phyloP scores from a whole-genome alignment of 2,329 filamentous ascomycete species.

The Phialophora verrucosa region DNA sequence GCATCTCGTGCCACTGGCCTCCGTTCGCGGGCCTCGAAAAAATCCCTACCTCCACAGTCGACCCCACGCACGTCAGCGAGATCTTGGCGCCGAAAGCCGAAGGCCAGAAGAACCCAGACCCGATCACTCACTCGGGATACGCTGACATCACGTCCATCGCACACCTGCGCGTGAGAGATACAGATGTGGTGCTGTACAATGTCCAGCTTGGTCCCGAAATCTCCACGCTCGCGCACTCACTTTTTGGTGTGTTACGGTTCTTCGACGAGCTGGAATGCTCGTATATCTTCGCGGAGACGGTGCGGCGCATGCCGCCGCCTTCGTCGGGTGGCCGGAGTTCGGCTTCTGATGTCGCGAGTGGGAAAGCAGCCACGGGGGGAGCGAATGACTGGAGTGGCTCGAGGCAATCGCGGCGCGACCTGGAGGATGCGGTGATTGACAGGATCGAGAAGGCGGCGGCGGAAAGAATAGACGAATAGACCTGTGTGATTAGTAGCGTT shows the following conservation, averaged over 20 bases:
- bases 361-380: slow-evolving; percentile 48
- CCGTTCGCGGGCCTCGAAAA: slow-evolving; percentile 37
- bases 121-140: slow-evolving; percentile 14
- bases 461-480: slow-evolving; percentile 29
- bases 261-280: slow-evolving; percentile 80
- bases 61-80: neutral
- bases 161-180: neutral
- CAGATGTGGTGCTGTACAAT: slow-evolving; percentile 61
- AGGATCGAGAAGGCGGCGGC: slow-evolving; percentile 75
- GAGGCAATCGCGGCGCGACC: slow-evolving; percentile 49
- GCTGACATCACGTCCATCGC: slow-evolving; percentile 17
- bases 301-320: slow-evolving; percentile 46
- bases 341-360: neutral
- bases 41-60: neutral
- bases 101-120: neutral
- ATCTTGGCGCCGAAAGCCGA: neutral
- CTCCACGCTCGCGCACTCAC: slow-evolving; percentile 77
- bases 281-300: slow-evolving; percentile 88
- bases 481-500: neutral
- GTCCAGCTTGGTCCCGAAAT: slow-evolving; percentile 74
- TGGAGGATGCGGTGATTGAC: slow-evolving; percentile 82
- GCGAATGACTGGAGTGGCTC: neutral
- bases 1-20: slow-evolving; percentile 40
- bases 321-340: slow-evolving; percentile 35
- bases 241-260: slow-evolving; percentile 86